Percentiles rank a stretch among this genome's conserved stretches.
These are phyloP conservation scores for Cryphonectria japonica DNA, from an alignment of 2,329 filamentous ascomycete genomes.

Conservation along the genomic window DNA sequence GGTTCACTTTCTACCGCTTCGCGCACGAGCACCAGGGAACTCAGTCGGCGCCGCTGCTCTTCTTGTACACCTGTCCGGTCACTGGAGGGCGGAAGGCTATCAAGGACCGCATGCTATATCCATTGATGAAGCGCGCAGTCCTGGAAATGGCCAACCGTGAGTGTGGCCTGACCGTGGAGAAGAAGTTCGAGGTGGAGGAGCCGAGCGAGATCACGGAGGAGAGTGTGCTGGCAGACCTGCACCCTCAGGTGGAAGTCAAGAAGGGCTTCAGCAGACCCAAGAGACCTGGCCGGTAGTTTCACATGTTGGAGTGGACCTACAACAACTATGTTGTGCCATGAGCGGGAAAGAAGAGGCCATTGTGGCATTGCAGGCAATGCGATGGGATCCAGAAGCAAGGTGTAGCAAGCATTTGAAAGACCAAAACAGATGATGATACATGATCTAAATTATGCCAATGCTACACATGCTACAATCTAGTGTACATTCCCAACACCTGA, in stretches of 20 bases:
- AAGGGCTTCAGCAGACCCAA: constrained; percentile 77
- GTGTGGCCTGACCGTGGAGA: constrained; percentile 67
- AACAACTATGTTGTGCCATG: not conserved
- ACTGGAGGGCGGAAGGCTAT: constrained; percentile 68
- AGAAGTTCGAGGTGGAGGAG: constrained; percentile 71
- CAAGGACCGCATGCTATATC: constrained; percentile 86
- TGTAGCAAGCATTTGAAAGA: not conserved
- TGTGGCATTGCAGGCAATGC: not conserved
- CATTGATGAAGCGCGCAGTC: constrained; percentile 69
- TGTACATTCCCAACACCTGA: not conserved
- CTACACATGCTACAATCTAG: not conserved
- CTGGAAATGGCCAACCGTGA: constrained; percentile 68
- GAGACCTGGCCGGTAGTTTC: constrained; percentile 67
- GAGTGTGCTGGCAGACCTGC: constrained; percentile 67
- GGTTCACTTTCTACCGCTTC: constrained; percentile 79
- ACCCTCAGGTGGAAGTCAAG: constrained; percentile 67
- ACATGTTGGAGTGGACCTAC: no score
- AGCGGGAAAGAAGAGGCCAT: not conserved
- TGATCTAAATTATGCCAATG: not conserved
- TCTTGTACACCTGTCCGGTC: constrained; percentile 81
- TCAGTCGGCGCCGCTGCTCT: constrained; percentile 66
- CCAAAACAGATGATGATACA: not conserved
- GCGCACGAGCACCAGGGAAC: constrained; percentile 58
- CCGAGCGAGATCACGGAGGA: constrained; percentile 72
- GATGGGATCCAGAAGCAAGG: not conserved